These are phyloP conservation scores for Chalciporus pseudorubinellus DNA, from an alignment of 768 basidiomycete species.

Conservation along the genomic window DNA sequence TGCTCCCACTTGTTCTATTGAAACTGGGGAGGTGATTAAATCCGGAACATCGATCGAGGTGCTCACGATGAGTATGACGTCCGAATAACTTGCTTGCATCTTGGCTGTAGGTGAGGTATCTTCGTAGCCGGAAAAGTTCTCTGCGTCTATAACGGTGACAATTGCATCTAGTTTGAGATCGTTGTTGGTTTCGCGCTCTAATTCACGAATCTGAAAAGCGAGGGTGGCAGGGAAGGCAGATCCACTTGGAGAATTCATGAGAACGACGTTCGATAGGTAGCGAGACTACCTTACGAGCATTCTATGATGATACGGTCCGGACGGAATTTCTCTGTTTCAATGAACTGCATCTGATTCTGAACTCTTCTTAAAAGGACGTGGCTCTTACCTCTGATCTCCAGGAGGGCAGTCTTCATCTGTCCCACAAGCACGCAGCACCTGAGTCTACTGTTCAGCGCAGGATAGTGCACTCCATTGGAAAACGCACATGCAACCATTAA, in stretches of 20 bases:
- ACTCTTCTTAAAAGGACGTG: neutral
- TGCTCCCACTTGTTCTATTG: constrained; percentile 88
- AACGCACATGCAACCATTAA: constrained; percentile 90
- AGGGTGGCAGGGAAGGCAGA: constrained; percentile 95
- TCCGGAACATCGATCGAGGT: neutral
- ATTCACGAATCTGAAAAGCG: constrained; percentile 89
- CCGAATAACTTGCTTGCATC: constrained; percentile 95
- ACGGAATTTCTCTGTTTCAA: constrained; percentile 63
- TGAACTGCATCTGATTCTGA: neutral
- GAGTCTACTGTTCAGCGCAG: neutral
- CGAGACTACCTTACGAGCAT: constrained; percentile 63
- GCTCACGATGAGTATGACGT: constrained; percentile 80
- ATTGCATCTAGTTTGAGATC: constrained; percentile 87
- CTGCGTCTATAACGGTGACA: constrained; percentile 86
- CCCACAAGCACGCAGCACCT: constrained; percentile 95
- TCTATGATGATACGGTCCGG: constrained; percentile 95
- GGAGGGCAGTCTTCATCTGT: constrained; percentile 86
- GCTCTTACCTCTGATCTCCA: constrained; percentile 78
- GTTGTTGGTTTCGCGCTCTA: constrained; percentile 73
- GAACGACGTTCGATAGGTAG: neutral
- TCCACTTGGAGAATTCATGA: constrained; percentile 48
- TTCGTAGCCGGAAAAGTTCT: constrained; percentile 91
- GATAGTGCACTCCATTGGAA: neutral
- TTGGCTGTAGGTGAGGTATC: constrained; percentile 89
- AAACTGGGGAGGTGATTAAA: constrained; percentile 5